Percentiles rank a stretch among this genome's conserved stretches.
Evolutionary conservation across 2,329 filamentous ascomycete genomes (phyloP).

Genomic region (Botryotinia calthae): DNA sequence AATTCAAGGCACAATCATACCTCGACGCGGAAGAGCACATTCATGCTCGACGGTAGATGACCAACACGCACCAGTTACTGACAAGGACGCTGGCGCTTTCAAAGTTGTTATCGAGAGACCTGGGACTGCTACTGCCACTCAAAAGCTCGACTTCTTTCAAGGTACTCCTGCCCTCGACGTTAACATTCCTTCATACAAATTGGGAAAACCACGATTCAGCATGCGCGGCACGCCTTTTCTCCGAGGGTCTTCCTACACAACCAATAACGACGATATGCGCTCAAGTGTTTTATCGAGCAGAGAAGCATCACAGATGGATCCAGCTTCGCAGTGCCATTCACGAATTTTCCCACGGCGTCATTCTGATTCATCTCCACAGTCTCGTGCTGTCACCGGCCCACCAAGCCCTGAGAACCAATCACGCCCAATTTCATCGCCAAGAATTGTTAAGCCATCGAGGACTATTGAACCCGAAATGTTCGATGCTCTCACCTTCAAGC

Average conservation of each 20-base stretch:
- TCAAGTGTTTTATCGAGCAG: constrained; percentile 57
- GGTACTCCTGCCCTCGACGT: constrained; percentile 64
- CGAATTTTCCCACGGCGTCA: constrained; percentile 34
- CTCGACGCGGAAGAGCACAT: constrained; percentile 58
- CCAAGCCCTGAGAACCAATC: constrained; percentile 25
- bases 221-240: constrained; percentile 71
- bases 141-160: constrained; percentile 49
- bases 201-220: constrained; percentile 81
- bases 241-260: constrained; percentile 75
- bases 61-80: constrained; percentile 49
- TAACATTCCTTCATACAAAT: constrained; percentile 77
- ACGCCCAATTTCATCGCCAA: constrained; percentile 22
- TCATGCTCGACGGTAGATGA: constrained; percentile 79
- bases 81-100: constrained; percentile 64
- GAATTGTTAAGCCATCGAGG: constrained; percentile 27
- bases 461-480: constrained; percentile 74
- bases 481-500: constrained; percentile 74
- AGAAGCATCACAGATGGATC: constrained; percentile 31
- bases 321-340: constrained; percentile 28
- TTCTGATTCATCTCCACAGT: constrained; percentile 37
- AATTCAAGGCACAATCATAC: constrained; percentile 30
- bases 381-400: constrained; percentile 21
- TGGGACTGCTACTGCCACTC: constrained; percentile 52
- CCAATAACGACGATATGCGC: constrained; percentile 64
- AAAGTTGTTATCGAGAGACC: constrained; percentile 79